Percentiles rank a stretch among this genome's conserved stretches.
Conservation (phyloP, 805 yeast genomes). For the Ascoidea tarda region DNA sequence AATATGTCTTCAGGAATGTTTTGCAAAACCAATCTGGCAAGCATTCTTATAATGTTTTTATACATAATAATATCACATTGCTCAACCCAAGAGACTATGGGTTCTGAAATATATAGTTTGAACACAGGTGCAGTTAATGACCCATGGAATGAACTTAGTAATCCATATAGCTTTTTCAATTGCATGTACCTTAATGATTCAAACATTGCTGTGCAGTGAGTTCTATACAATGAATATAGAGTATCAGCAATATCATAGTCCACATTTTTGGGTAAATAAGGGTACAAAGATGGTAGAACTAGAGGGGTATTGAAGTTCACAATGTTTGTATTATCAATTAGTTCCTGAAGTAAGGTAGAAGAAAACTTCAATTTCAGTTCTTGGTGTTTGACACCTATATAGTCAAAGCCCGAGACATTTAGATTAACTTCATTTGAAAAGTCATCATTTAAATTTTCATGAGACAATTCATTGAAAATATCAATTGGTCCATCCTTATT, state of each 20-base stretch:
- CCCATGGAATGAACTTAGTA: slow-evolving; percentile 35
- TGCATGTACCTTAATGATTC: slow-evolving; percentile 59
- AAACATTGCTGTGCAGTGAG: slow-evolving; percentile 49
- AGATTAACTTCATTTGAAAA: not conserved
- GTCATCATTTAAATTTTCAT: not conserved
- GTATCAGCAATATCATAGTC: slow-evolving; percentile 50
- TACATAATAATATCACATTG: slow-evolving; percentile 57
- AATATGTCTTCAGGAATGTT: slow-evolving; percentile 44
- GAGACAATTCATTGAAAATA: not conserved
- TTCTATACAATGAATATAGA: slow-evolving; percentile 43
- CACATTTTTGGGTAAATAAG: slow-evolving; percentile 26
- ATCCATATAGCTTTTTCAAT: slow-evolving; percentile 40
- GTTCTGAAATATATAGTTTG: slow-evolving; percentile 33
- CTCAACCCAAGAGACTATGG: slow-evolving; percentile 45
- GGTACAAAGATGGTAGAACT: slow-evolving; percentile 23
- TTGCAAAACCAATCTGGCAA: slow-evolving; percentile 48
- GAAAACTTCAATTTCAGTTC: slow-evolving; percentile 10
- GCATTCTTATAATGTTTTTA: slow-evolving; percentile 35
- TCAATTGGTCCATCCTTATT: not conserved
- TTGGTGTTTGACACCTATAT: not conserved
- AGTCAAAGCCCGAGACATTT: not conserved
- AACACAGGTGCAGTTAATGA: slow-evolving; percentile 50
- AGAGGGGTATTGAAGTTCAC: slow-evolving; percentile 16
- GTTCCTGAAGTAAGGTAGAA: slow-evolving; percentile 10
- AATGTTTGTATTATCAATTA: slow-evolving; percentile 16